Evolutionary conservation across 177 flowering plant genomes (phyloP), one percentile per base, ranked within the genome.

Genomic region (Vitis hybrid): DNA sequence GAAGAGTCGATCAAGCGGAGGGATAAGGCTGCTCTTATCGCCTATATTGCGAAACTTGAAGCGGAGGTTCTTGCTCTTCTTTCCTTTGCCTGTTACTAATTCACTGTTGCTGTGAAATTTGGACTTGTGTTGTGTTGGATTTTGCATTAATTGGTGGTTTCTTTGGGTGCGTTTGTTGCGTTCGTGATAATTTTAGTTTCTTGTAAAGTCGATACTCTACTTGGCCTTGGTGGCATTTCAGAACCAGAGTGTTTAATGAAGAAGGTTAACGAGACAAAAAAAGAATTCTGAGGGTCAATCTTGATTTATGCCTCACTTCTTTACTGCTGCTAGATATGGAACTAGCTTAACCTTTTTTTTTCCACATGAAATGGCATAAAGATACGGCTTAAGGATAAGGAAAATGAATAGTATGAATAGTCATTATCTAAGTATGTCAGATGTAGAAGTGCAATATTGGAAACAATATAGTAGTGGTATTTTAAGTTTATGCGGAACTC

Each of bases 1-100:
- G 92, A 90, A 59, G 95, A 88, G 16, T 89, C 92, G 7, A 84
- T 92, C 57, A 87, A 83, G 60, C 80, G 85, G 59, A 79, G 91
- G 55, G 97, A 92, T 69, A 92, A 90, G 65, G 93, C 95, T 12
- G 80, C 95, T 71, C 88, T 92, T 6, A 90, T 92, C 19, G 90
- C 90, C 4, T 88, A 89, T 70, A 89, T 92, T 11, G 86, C 95
- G 0, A 89, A 86, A 67, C 91, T 90, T 21, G 97, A 92, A 82
- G 79, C 92, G 19, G 93, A 92, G 95, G 97, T 92, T 11, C 24
- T 40, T 40, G 46, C 56, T 52, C 27, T 3, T 14, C 19, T 50
- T 30, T 21, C 4, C n/a, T 56, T 18, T 64, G 56, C 12, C 19
- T 56, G 19, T 62, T 52, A 46, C 58, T 52, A 13, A 18, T 6